phyloP scores from a whole-genome alignment of 2,329 filamentous ascomycete genomes.

The Cercospora berteroae region DNA sequence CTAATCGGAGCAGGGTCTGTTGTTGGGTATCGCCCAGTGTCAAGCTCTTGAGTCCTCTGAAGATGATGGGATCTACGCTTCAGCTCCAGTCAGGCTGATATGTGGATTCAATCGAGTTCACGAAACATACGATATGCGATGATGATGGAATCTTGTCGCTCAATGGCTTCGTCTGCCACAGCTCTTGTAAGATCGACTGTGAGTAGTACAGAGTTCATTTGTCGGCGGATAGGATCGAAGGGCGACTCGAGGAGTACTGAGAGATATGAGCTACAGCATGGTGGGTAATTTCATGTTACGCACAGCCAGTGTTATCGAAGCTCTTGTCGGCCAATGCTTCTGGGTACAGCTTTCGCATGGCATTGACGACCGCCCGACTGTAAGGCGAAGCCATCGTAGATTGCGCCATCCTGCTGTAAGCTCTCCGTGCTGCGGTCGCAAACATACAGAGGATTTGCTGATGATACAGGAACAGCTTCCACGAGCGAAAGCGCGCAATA shows the following conservation, averaged over 20 bases:
- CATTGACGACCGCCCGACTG: constrained; percentile 66
- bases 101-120: not conserved
- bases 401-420: constrained; percentile 42
- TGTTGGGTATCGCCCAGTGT: constrained; percentile 85
- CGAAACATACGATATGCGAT: constrained; percentile 75
- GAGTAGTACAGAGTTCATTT: constrained; percentile 68
- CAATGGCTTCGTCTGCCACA: constrained; percentile 87
- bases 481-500: not conserved
- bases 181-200: constrained; percentile 88
- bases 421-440: constrained; percentile 13
- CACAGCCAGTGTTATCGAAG: constrained; percentile 92
- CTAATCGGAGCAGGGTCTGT: constrained; percentile 74
- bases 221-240: constrained; percentile 55
- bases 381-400: constrained; percentile 55
- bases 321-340: constrained; percentile 82
- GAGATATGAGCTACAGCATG: not conserved
- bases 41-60: constrained; percentile 84
- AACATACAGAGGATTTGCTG: constrained; percentile 14
- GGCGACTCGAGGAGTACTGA: constrained; percentile 68
- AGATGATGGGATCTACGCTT: constrained; percentile 85
- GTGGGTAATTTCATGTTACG: not conserved
- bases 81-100: constrained; percentile 29
- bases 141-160: constrained; percentile 71
- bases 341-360: constrained; percentile 85
- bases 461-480: not conserved